Evolutionary conservation across 768 basidiomycete genomes (phyloP), one percentile per base, ranked within the genome.

Genomic region (Termitomyces heimii): DNA sequence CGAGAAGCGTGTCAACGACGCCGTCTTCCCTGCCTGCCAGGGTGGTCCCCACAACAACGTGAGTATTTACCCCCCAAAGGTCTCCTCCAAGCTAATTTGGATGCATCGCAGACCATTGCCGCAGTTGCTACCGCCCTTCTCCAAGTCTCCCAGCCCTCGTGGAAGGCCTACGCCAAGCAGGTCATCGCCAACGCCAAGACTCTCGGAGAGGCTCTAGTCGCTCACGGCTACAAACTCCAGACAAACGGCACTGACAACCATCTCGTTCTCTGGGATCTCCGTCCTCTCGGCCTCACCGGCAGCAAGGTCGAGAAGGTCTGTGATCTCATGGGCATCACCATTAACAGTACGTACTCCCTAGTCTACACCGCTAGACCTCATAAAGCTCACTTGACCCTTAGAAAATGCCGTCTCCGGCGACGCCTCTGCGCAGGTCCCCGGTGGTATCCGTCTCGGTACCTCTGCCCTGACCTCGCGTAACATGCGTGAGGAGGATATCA

Each of bases 11-110:
- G 86, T 99, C 66, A 98, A 98, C 71, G 92, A 96, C 42, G 95
- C 97, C 50, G 96, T 99, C 62, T 99, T 99, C 86, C 97, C 97
- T 56, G 96, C 97, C 35, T 98, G 97, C 82, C 97, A 98, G 76
- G 97, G 97, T 74, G 97, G 96, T 49, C 97, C 96, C 44, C 97
- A 98, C 80, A 98, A 98, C 79, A 94, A 99, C 77, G 90, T 91
- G 56, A 55, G 84, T 62, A 32, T 28, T 1, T 6, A 47, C 34
- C 31, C 39, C 56, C n/a, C 52, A 20, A 6, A 22, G 14, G 18
- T 24, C n/a, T 13, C n/a, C 10, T 1, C 10, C 9, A 9, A 37
- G 22, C 50, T 47, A 24, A 56, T 39, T 4, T 13, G 10, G 47
- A 35, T 22, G 13, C 10, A 2, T 5, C 32, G 12, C 18, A 93